Base-by-base conservation (phyloP, 768 basidiomycete species). In the Coprinellus micaceus region DNA sequence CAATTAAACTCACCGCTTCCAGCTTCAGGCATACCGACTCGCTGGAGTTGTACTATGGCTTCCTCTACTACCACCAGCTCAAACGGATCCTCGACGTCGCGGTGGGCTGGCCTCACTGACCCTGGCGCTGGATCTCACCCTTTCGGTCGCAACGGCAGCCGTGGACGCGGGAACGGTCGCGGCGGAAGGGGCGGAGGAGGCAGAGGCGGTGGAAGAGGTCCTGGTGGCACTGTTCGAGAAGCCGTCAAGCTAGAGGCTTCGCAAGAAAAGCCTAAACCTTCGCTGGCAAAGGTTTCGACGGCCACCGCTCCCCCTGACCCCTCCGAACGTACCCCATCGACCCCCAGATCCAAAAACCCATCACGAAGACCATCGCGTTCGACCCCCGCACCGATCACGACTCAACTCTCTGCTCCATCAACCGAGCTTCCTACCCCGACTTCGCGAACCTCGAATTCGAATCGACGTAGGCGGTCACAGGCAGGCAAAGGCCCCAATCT, bases 401-500 rank as follows among this genome's bases (percentile, higher is more conserved):
- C 58, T 49, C 68, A 57, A 52, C 58, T 62, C 17, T 62, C 63
- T 11, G 54, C 61, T 19, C 52, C 58, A 30, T 52, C 60, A 26
- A 53, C 61, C 25, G 68, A 63, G 43, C 68, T 62, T 25, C 52
- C 67, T 17, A 56, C 64, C 22, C 60, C 65, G 25, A 40, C 67
- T 26, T 54, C 68, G 1, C 66, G 78, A 10, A 66, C 80, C 46
- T 79, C 76, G 44, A 69, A 77, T 15, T 60, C 76, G 17, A 74
- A 76, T 58, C 80, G 81, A 43, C 77, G 82, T 45, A 78, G 76
- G 61, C 81, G 82, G 40, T 74, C 82, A 48, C 78, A 77, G 54
- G 66, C 69, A 39, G 61, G 67, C 53, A 76, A 73, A 61, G 58
- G 59, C 4, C 60, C 63, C 29, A 57, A 63, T 50, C 58, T 28